These are phyloP conservation scores for Neopestalotiopsis rosae DNA, from an alignment of 2,329 filamentous ascomycete species.

Conservation along the genomic window DNA sequence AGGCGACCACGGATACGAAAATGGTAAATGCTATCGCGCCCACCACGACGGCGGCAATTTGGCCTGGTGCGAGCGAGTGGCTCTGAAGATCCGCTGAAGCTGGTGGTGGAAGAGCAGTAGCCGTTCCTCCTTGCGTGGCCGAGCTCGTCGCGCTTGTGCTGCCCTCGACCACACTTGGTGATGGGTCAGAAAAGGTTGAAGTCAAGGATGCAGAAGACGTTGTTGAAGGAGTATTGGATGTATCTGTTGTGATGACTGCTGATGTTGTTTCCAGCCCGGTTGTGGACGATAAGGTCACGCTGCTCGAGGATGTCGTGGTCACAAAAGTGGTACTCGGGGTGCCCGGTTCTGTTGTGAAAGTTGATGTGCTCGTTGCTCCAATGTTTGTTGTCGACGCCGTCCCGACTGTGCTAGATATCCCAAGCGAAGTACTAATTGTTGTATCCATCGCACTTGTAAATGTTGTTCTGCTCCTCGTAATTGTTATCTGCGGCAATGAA, in stretches of 20 bases:
- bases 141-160: not conserved
- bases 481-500: conserved; percentile 1
- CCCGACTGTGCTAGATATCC: not conserved
- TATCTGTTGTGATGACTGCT: not conserved
- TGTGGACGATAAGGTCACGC: not conserved
- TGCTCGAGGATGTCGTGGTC: not conserved
- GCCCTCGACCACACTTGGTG: not conserved
- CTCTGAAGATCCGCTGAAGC: not conserved
- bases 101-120: not conserved
- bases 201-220: not conserved
- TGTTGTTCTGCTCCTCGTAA: not conserved
- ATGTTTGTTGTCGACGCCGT: not conserved
- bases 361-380: not conserved
- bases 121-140: not conserved
- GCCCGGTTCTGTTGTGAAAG: not conserved
- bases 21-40: not conserved
- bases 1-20: conserved; percentile 1
- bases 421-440: not conserved
- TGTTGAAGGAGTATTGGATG: not conserved
- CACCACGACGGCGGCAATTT: conserved; percentile 8
- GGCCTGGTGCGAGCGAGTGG: not conserved
- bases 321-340: not conserved
- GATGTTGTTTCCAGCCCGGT: not conserved
- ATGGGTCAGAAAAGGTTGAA: not conserved
- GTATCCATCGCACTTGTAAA: not conserved